Conservation (phyloP, 1,284 basidiomycete genomes). For the Cutaneotrichosporon sp. region DNA sequence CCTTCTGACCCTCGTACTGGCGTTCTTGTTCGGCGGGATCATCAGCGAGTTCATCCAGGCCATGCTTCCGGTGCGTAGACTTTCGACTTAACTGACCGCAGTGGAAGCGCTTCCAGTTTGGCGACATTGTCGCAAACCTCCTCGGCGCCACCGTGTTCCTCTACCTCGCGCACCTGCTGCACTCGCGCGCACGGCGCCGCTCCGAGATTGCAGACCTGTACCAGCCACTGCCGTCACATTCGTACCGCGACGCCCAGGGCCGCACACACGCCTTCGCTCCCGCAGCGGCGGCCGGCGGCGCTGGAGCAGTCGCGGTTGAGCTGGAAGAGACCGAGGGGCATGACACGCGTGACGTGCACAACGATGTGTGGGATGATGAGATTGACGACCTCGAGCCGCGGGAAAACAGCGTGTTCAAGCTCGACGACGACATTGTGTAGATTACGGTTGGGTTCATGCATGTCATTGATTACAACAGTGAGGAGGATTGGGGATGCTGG, state of each 20-base stretch:
- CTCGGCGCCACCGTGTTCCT: conserved; percentile 46
- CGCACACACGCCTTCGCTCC: conserved; percentile 39
- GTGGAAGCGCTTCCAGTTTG: conserved; percentile 51
- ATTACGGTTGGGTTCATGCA: conserved; percentile 5
- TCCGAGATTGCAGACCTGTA: conserved; percentile 47
- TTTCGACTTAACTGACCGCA: conserved; percentile 19
- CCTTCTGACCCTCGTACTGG: conserved; percentile 39
- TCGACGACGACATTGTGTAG: conserved; percentile 15
- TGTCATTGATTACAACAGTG: conserved; percentile 5
- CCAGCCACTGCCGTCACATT: conserved; percentile 40
- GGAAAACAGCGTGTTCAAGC: conserved; percentile 11
- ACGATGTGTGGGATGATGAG: conserved; percentile 41
- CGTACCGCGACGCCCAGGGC: conserved; percentile 48
- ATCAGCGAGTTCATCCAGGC: conserved; percentile 49
- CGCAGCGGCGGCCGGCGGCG: conserved; percentile 6
- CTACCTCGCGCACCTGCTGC: conserved; percentile 44
- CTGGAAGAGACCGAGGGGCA: conserved; percentile 14
- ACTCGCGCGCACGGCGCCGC: conserved; percentile 31
- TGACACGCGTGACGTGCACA: conserved; percentile 7
- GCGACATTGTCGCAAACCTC: conserved; percentile 52
- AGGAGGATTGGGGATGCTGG: neutral
- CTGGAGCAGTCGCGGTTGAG: conserved; percentile 12
- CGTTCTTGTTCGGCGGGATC: conserved; percentile 49
- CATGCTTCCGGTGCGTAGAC: conserved; percentile 46
- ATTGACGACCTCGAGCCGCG: conserved; percentile 13